A percentile compares a stretch with the other conserved stretches of the same genome.
These are phyloP conservation scores for Sclerotinia spermophila DNA, from an alignment of 2,329 filamentous ascomycete species.

Conservation along the genomic window DNA sequence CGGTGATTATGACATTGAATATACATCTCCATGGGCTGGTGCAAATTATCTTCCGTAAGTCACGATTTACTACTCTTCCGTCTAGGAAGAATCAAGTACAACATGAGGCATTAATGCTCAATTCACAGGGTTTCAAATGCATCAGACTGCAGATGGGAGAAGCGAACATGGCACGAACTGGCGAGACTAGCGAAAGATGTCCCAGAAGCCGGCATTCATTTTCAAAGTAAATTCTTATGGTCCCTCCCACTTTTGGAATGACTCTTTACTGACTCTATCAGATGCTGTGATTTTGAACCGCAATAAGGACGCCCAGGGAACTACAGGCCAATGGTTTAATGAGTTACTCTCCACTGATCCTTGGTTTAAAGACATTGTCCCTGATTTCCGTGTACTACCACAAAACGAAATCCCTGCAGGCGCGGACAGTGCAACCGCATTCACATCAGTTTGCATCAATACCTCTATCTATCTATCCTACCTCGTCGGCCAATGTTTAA, in stretches of 20 bases:
- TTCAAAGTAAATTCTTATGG: conserved; percentile 53
- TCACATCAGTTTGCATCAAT: conserved; percentile 89
- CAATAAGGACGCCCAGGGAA: conserved; percentile 25
- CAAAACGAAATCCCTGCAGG: conserved; percentile 57
- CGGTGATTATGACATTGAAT: conserved; percentile 88
- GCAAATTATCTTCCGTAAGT: conserved; percentile 73
- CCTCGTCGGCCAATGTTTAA: conserved; percentile 75
- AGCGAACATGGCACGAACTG: conserved; percentile 61
- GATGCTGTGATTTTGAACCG: conserved; percentile 51
- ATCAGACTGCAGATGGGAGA: conserved; percentile 52
- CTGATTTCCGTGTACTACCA: conserved; percentile 64
- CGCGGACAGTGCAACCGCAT: conserved; percentile 68
- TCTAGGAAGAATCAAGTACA: conserved; percentile 4
- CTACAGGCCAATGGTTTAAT: conserved; percentile 48
- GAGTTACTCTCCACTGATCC: conserved; percentile 64
- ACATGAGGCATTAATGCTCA: conserved; percentile 33
- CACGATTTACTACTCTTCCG: not conserved
- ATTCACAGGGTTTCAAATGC: conserved; percentile 24
- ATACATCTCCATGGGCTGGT: conserved; percentile 84
- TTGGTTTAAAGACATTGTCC: conserved; percentile 70
- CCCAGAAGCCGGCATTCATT: conserved; percentile 77
- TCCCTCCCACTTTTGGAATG: not conserved
- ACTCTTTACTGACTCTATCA: conserved; percentile 29
- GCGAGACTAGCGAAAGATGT: conserved; percentile 58
- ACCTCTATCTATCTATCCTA: conserved; percentile 83